phyloP scores from a whole-genome alignment of 108 stramenopile species.

The Nannochloropsis salina region DNA sequence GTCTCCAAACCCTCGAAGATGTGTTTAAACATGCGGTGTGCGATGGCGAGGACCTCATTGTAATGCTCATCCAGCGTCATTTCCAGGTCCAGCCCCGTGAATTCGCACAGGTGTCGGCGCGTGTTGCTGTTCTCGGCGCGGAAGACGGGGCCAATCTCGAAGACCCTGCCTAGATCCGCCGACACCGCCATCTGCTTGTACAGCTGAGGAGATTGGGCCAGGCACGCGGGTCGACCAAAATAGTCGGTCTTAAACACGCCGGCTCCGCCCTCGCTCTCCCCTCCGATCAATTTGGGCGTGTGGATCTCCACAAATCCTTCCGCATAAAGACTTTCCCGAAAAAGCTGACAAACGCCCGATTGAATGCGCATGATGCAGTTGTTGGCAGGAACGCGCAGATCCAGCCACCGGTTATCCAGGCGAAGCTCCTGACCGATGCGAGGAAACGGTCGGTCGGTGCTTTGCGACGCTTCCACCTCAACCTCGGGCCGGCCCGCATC shows the following conservation, averaged over 20 bases:
- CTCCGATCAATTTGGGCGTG: conserved; percentile 88
- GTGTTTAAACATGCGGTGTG: conserved; percentile 85
- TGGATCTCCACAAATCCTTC: conserved; percentile 88
- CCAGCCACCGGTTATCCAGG: conserved; percentile 84
- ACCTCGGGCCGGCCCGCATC: conserved; percentile 82
- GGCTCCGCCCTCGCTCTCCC: conserved; percentile 88
- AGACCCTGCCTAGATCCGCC: conserved; percentile 80
- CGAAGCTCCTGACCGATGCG: conserved; percentile 75
- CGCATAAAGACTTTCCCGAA: conserved; percentile 73
- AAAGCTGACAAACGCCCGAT: conserved; percentile 72
- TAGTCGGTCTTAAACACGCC: conserved; percentile 95
- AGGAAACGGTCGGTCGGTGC: conserved; percentile 85
- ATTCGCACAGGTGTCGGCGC: conserved; percentile 79
- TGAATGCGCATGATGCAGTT: conserved; percentile 89
- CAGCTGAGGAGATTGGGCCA: conserved; percentile 93
- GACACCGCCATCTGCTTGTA: conserved; percentile 98
- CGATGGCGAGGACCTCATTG: conserved; percentile 81
- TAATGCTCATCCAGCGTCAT: conserved; percentile 93
- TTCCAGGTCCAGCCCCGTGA: conserved; percentile 91
- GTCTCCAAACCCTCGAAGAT: conserved; percentile 85
- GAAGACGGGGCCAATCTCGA: conserved; percentile 91
- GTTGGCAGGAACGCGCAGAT: conserved; percentile 87
- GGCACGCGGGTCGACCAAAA: conserved; percentile 82
- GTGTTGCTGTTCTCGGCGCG: conserved; percentile 92
- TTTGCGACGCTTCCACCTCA: conserved; percentile 83